A percentile compares a stretch with the other conserved stretches of the same genome.
Evolutionary conservation across 352 stramenopile species (phyloP).

Genomic region (Pythium guiyangense): DNA sequence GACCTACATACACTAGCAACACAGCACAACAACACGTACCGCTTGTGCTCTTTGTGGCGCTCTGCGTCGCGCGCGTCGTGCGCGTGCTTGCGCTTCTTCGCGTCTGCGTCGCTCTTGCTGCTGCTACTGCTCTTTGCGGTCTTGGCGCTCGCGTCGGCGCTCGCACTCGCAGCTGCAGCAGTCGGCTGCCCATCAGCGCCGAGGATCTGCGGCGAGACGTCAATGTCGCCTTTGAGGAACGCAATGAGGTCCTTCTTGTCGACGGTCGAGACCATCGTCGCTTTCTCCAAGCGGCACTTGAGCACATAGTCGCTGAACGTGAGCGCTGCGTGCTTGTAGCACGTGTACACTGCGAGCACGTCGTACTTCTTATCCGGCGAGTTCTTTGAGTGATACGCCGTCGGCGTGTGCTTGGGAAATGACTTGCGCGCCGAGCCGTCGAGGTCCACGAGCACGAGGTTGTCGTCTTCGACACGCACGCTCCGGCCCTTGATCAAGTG

Average conservation of each 20-base stretch:
- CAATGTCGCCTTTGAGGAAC: slow-evolving; percentile 82
- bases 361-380: slow-evolving; percentile 77
- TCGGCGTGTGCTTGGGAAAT: slow-evolving; percentile 61
- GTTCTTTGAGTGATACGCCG: slow-evolving; percentile 81
- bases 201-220: slow-evolving; percentile 67
- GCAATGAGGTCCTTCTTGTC: slow-evolving; percentile 87
- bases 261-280: slow-evolving; percentile 77
- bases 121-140: slow-evolving; percentile 10
- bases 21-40: slow-evolving; percentile 5
- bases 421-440: slow-evolving; percentile 39
- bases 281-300: slow-evolving; percentile 76
- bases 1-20: no score
- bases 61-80: slow-evolving; percentile 21
- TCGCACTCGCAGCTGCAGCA: neutral
- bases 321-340: slow-evolving; percentile 66
- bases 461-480: slow-evolving; percentile 47
- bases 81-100: slow-evolving; percentile 47
- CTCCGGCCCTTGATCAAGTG: slow-evolving; percentile 74
- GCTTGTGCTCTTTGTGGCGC: slow-evolving; percentile 42
- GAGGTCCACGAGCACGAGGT: slow-evolving; percentile 56
- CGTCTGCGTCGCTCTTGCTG: slow-evolving; percentile 9
- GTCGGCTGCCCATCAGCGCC: slow-evolving; percentile 16
- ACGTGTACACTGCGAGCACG: slow-evolving; percentile 74
- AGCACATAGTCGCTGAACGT: slow-evolving; percentile 83
- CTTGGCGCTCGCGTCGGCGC: slow-evolving; percentile 1